Base-by-base conservation (phyloP, 768 basidiomycete species). In the Russula foetens region DNA sequence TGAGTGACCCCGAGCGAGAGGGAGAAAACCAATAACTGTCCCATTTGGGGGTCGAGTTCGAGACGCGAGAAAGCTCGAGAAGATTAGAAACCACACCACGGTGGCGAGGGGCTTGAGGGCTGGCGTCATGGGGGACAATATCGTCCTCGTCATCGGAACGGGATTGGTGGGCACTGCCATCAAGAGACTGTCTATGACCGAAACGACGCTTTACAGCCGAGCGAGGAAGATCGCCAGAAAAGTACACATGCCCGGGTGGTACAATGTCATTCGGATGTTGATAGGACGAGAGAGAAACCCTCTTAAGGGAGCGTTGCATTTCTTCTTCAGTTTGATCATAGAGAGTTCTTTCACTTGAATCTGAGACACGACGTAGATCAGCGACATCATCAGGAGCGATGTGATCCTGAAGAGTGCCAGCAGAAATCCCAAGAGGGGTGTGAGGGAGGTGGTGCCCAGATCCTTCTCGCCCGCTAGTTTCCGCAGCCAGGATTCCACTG, bases 211-310 rank as follows among this genome's bases (percentile, higher is more conserved):
- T 53, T 26, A 51, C 43, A 38, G 48, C 28, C 5, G 49, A 46
- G 6, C 28, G 38, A 7, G 56, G 50, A 21, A 44, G 38, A 17
- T 19, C 50, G 7, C 50, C 45, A 12, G 9, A 17, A 29, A 29
- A 2, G 60, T 53, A 53, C 14, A 21, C 38, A 31, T 35, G n/a
- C 39, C 28, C 23, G 4, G 60, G 60, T 2, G 45, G 28, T 17
- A 29, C 12, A 19, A 62, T 58, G 19, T 62, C 56, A 14, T 62
- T 62, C 29, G 60, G 60, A 9, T 62, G 60, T 35, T 43, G 60
- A 53, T 62, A 57, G 31, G 60, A 62, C 2, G 50, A 57, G 43
- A 62, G 51, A 44, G 56, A 62, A 15, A 62, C 60, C 11, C 23
- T 46, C 4, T 53, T 52, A 51, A 62, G 56, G 35, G 56, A 47